Evolutionary conservation across 2,329 filamentous ascomycete species (phyloP).

Genomic region (Ophiosphaerella herpotricha): DNA sequence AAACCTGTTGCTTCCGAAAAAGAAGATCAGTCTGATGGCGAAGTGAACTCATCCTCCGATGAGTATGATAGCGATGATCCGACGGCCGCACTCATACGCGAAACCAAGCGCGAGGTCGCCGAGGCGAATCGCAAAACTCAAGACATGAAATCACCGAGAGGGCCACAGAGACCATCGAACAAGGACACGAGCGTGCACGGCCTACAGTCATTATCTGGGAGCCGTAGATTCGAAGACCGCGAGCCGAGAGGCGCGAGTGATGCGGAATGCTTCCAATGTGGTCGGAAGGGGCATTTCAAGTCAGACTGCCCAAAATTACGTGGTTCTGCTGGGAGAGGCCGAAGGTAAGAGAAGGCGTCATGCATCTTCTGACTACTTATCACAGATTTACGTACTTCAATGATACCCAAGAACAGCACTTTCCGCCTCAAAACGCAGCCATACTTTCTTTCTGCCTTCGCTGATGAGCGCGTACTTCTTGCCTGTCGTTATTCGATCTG

Average conservation of each 20-base stretch:
- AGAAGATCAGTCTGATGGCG: slow-evolving; percentile 30
- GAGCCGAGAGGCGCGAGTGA: slow-evolving; percentile 32
- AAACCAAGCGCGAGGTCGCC: slow-evolving; percentile 52
- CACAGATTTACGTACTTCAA: slow-evolving; percentile 2
- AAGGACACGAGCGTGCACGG: slow-evolving; percentile 67
- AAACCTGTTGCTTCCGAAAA: slow-evolving; percentile 23
- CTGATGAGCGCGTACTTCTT: slow-evolving; percentile 51
- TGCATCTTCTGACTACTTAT: neutral
- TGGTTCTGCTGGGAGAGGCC: slow-evolving; percentile 30
- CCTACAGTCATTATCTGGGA: slow-evolving; percentile 65
- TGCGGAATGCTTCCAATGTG: slow-evolving; percentile 65
- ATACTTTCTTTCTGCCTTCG: slow-evolving; percentile 38
- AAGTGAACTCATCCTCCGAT: slow-evolving; percentile 39
- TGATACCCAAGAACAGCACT: slow-evolving; percentile 8
- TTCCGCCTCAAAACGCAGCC: neutral
- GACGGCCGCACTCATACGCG: slow-evolving; percentile 51
- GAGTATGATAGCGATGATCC: slow-evolving; percentile 51
- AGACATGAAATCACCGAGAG: slow-evolving; percentile 51
- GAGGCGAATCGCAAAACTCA: slow-evolving; percentile 50
- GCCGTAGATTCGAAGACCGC: slow-evolving; percentile 49
- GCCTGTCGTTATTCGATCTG: slow-evolving; percentile 54
- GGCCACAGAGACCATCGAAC: slow-evolving; percentile 66
- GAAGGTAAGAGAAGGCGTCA: slow-evolving; percentile 18
- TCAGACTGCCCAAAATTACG: slow-evolving; percentile 57
- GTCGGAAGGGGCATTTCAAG: slow-evolving; percentile 64